phyloP scores from a whole-genome alignment of 106 monocot genomes.

The Allium sativum region DNA sequence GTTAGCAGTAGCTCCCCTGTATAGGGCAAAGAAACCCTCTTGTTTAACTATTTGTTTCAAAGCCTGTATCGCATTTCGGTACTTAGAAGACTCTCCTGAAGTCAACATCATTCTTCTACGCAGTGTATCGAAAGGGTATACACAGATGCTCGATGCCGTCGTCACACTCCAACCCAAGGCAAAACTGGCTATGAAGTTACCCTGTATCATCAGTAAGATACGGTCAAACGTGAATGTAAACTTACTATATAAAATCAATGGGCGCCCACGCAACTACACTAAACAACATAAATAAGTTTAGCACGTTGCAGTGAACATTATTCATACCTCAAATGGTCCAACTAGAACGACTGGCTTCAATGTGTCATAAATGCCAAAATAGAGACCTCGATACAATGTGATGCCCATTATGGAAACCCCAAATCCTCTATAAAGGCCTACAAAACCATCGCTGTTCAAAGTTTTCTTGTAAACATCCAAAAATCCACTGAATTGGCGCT shows the following conservation, averaged over 20 bases:
- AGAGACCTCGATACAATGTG: constrained; percentile 84
- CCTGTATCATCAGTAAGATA: constrained; percentile 20
- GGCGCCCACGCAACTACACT: no score
- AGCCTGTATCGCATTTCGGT: constrained; percentile 46
- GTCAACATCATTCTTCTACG: constrained; percentile 95
- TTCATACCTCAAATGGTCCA: constrained; percentile 66
- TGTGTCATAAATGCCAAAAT: constrained; percentile 90
- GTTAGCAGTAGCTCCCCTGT: constrained; percentile 75
- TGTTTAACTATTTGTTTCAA: constrained; percentile 39
- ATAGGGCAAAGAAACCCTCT: constrained; percentile 59
- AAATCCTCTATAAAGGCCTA: constrained; percentile 85
- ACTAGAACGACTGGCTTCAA: constrained; percentile 77
- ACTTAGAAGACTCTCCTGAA: constrained; percentile 66
- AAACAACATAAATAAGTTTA: no score
- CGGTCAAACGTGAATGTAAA: no score
- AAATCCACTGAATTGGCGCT: constrained; percentile 68
- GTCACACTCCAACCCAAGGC: constrained; percentile 65
- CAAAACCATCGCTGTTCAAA: constrained; percentile 62
- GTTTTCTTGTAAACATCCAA: constrained; percentile 87
- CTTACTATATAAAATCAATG: no score
- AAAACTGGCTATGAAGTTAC: constrained; percentile 85
- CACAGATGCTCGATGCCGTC: constrained; percentile 66
- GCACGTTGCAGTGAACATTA: no score
- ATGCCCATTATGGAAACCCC: constrained; percentile 80
- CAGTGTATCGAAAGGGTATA: constrained; percentile 88